These are phyloP conservation scores for Wallacemonas sp. DNA, from an alignment of 208 protist genomes.

Conservation along the genomic window DNA sequence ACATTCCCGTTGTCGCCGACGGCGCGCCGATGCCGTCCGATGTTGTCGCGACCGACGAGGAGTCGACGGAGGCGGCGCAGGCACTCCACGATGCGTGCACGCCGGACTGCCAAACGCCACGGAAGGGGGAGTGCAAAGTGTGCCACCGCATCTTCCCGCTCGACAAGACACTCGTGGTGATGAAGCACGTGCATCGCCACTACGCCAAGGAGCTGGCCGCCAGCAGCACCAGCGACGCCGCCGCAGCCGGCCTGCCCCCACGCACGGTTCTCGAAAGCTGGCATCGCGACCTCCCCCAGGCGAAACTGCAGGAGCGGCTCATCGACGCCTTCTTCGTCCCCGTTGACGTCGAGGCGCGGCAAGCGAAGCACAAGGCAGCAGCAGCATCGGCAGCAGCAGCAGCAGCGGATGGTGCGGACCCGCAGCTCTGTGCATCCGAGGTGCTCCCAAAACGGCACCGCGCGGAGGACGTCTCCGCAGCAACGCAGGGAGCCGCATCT, in stretches of 20 bases:
- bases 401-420: not conserved
- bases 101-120: too few relatives aligned
- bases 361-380: not conserved
- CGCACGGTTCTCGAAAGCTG: constrained; percentile 34
- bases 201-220: constrained; percentile 7
- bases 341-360: constrained; percentile 3
- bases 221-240: not conserved
- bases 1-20: constrained; percentile 41
- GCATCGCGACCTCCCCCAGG: constrained; percentile 47
- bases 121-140: constrained; percentile 53
- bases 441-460: constrained; percentile 16
- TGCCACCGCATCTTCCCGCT: constrained; percentile 52
- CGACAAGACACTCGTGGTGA: constrained; percentile 25
- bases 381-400: not conserved
- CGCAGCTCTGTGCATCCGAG: not conserved
- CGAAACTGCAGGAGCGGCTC: constrained; percentile 33
- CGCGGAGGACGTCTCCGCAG: not conserved
- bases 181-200: constrained; percentile 55
- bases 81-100: too few relatives aligned
- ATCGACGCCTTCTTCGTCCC: constrained; percentile 30
- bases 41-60: constrained; percentile 2
- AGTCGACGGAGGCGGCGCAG: not conserved
- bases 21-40: not conserved
- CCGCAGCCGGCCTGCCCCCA: constrained; percentile 8
- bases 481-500: not conserved